Percentiles rank a stretch among this genome's conserved stretches.
These are phyloP conservation scores for Circinella umbellata DNA, from an alignment of 371 early-diverging fungal genomes.

Conservation along the genomic window DNA sequence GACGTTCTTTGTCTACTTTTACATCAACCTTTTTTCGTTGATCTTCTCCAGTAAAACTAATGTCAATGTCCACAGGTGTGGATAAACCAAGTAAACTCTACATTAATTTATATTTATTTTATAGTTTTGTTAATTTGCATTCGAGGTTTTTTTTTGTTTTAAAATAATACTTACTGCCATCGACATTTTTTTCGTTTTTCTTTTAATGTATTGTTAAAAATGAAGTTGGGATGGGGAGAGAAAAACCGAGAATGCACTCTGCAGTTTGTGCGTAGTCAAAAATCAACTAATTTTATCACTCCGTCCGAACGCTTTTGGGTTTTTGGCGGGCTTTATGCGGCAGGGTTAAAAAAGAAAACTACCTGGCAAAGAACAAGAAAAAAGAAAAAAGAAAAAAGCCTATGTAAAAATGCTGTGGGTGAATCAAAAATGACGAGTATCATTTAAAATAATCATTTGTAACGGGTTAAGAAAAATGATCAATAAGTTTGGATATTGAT, in stretches of 20 bases:
- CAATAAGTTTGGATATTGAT: no score
- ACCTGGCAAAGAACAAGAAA: no score
- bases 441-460: no score
- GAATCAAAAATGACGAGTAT: no score
- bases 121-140: no score
- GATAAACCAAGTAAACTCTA: slow-evolving; percentile 87
- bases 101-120: neutral
- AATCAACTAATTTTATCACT: neutral
- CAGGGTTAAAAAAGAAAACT: no score
- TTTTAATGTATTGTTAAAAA: neutral
- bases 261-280: neutral
- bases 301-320: neutral
- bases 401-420: no score
- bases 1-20: slow-evolving; percentile 87
- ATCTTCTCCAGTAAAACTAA: slow-evolving; percentile 79
- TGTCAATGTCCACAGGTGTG: slow-evolving; percentile 86
- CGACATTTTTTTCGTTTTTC: slow-evolving; percentile 28
- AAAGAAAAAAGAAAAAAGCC: no score
- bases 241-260: neutral
- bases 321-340: neutral
- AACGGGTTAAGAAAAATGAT: no score
- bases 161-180: slow-evolving; percentile 41
- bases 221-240: neutral
- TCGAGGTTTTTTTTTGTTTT: no score
- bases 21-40: slow-evolving; percentile 85